These are phyloP conservation scores for Barnettozyma wickerhamii DNA, from an alignment of 805 yeast genomes.

Conservation along the genomic window DNA sequence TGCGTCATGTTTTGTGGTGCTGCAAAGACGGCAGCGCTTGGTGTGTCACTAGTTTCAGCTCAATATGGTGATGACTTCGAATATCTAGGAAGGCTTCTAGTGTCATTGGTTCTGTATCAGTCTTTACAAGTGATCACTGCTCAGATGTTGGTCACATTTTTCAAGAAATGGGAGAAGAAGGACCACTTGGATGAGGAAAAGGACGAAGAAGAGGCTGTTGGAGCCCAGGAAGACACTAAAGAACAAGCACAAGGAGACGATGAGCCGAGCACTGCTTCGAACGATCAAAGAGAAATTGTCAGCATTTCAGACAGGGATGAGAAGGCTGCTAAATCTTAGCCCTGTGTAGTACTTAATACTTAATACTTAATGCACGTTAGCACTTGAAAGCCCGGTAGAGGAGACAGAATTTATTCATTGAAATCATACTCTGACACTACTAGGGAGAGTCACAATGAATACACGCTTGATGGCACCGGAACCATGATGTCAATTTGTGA, in stretches of 20 bases:
- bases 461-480: too few species aligned
- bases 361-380: too few species aligned
- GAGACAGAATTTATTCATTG: too few species aligned
- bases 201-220: constrained; percentile 13
- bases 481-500: too few species aligned
- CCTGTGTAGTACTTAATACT: too few species aligned
- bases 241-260: constrained; percentile 8
- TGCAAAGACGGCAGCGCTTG: constrained; percentile 90
- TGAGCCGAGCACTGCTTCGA: background rate
- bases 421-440: too few species aligned
- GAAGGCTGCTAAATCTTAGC: background rate
- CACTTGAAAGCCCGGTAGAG: too few species aligned
- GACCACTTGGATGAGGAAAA: constrained; percentile 21
- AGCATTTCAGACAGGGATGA: background rate
- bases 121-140: constrained; percentile 85
- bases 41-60: constrained; percentile 76
- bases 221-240: background rate
- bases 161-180: constrained; percentile 58
- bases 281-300: background rate
- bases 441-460: too few species aligned
- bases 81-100: constrained; percentile 65
- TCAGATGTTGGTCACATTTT: constrained; percentile 58
- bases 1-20: constrained; percentile 85
- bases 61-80: constrained; percentile 66
- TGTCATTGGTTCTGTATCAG: constrained; percentile 82